Evolutionary conservation across 2,329 filamentous ascomycete genomes (phyloP), one percentile per base, ranked within the genome.

Genomic region (Cladosporium austrohemisphaericum): DNA sequence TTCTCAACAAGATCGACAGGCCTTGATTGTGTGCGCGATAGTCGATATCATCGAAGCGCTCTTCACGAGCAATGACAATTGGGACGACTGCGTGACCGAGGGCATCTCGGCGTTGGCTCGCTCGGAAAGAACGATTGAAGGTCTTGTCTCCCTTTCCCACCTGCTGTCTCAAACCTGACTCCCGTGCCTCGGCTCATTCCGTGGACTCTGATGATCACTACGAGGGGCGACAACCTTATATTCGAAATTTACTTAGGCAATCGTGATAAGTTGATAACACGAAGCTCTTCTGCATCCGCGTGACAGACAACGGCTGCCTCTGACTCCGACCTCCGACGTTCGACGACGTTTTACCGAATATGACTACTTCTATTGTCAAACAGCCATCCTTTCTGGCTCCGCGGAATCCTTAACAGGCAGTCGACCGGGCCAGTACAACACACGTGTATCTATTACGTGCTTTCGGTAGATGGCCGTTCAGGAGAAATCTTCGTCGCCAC

Each of bases 401-500:
- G 38, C 38, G 38, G 38, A 22, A 20, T 31, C 18, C n/a, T 14
- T 35, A 8, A 5, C 11, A n/a, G 28, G 22, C 37, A 40, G 28
- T 40, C 10, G n/a, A 18, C 14, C 23, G n/a, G 20, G 9, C 28
- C 8, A n/a, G n/a, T 16, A 13, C 37, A 25, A 8, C 22, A 14
- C 38, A 41, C 38, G 38, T 41, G 25, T 28, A 4, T 7, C 9
- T 10, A 38, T 47, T 37, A 25, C 44, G 44, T 47, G 44, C 44
- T 47, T 4, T 23, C 44, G 33, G 44, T 23, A 37, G 33, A 29
- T 32, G 35, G 32, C 23, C 16, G 22, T 44, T 57, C 51, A 60
- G 28, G 60, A 56, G 37, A 62, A 62, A 32, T 62, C 60, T 32
- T 62, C 58, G 31, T 48, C 44, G 41, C 26, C 16, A 33, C 29